Evolutionary conservation across 2,329 filamentous ascomycete genomes (phyloP), one percentile per base, ranked within the genome.

Genomic region (Ascochyta pisi): DNA sequence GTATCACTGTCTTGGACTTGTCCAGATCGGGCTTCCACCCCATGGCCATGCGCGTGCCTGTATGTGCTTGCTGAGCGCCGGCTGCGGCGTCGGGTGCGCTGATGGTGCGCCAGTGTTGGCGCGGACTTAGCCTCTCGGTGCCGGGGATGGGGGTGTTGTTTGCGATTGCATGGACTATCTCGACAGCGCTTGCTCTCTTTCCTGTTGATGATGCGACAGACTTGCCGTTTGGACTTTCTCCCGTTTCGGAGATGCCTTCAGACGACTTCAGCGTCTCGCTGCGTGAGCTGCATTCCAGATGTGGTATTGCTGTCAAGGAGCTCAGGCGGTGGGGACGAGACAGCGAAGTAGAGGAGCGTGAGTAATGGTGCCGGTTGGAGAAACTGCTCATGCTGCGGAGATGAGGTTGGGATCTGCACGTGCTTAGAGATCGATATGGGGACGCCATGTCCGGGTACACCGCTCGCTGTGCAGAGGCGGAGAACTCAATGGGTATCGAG

Each of bases 391-490:
- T 41, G 27, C 39, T 57, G 16, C 59, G 62, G 8, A 66, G 50
- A 29, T 70, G 57, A 2, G 65, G 51, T 19, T 66, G 45, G 5
- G 70, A 70, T 15, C 61, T 66, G 7, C 66, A 67, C 15, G 60
- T 43, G 15, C 54, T 48, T 26, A 55, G n/a, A 22, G 56, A 52
- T 8, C 59, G 43, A 33, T 67, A 52, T 3, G 63, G 60, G 1
- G 63, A 55, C 13, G 64, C 60, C 6, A 60, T 50, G 4, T 61
- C 45, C 4, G 74, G 73, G 40, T 74, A 69, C 3, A 74, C 54
- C 5, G 73, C 73, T 5, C 67, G 65, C 67, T 67, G 73, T 29
- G 68, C 62, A 3, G 73, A 75, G 22, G 68, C 65, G n/a, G 71
- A 64, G 46, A 67, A 70, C 35, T 68, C 65, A 1, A 65, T 63